Evolutionary conservation across 2,329 filamentous ascomycete genomes (phyloP).

Genomic region (Venturia asperata): DNA sequence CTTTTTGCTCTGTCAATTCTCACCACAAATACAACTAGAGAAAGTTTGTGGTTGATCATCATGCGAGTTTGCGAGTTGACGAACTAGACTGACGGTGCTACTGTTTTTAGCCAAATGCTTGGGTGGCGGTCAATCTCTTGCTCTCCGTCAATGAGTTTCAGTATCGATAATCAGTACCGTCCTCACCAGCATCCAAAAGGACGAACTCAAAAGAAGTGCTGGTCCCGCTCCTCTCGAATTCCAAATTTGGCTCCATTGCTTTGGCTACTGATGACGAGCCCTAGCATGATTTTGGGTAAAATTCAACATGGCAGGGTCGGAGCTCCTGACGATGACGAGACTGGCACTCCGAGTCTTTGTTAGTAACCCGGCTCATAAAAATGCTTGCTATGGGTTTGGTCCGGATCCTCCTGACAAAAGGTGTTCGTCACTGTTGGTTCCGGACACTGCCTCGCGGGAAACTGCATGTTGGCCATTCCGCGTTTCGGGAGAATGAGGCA

Average conservation of each 20-base stretch:
- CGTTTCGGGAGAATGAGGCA: background rate
- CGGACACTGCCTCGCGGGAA: background rate
- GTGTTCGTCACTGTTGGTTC: background rate
- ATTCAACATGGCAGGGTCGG: background rate
- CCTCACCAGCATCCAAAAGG: background rate
- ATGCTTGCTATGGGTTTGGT: background rate
- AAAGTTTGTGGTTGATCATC: too few relatives aligned
- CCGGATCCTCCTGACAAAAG: background rate
- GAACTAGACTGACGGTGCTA: too few relatives aligned
- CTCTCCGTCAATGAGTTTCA: background rate
- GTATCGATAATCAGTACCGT: background rate
- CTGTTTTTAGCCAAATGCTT: too few relatives aligned
- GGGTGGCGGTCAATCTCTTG: background rate
- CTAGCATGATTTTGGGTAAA: background rate
- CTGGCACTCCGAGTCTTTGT: background rate
- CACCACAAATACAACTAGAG: too few relatives aligned
- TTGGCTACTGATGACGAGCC: background rate
- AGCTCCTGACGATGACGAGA: background rate
- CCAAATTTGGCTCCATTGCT: background rate
- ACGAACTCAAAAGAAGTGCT: background rate
- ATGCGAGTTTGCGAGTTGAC: too few relatives aligned
- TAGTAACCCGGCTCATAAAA: background rate
- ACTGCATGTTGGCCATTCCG: slow-evolving; percentile 8
- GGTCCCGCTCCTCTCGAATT: background rate
- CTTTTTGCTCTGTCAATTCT: too few relatives aligned